A percentile compares a stretch with the other conserved stretches of the same genome.
These are phyloP conservation scores for Schrenkiella parvula DNA, from an alignment of 345 rosid species.

Conservation along the genomic window DNA sequence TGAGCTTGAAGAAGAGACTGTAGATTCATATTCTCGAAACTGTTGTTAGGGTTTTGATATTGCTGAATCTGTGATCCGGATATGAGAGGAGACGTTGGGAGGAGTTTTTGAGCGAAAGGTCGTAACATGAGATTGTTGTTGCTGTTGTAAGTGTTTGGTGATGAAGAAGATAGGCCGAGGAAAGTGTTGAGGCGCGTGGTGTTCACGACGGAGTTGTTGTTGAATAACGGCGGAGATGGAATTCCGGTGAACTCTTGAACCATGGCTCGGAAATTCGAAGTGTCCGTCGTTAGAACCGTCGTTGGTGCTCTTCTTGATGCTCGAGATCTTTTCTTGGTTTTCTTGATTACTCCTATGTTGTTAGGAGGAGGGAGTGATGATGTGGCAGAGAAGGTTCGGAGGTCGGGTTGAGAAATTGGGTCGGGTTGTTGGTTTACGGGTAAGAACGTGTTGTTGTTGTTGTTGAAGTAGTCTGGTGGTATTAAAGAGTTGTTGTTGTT, in stretches of 20 bases:
- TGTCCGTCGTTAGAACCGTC: slow-evolving; percentile 84
- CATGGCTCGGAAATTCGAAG: slow-evolving; percentile 91
- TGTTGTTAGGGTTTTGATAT: slow-evolving; percentile 25
- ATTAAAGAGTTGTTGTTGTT: slow-evolving; percentile 37
- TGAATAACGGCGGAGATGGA: slow-evolving; percentile 74
- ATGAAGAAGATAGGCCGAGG: slow-evolving; percentile 49
- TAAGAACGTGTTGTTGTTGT: slow-evolving; percentile 52
- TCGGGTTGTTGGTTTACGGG: slow-evolving; percentile 51
- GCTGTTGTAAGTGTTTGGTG: slow-evolving; percentile 38
- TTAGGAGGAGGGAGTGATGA: slow-evolving; percentile 36
- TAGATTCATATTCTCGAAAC: slow-evolving; percentile 49
- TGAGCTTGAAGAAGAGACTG: slow-evolving; percentile 60
- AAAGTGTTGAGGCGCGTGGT: slow-evolving; percentile 56
- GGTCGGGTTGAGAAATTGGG: slow-evolving; percentile 41
- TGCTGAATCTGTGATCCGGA: slow-evolving; percentile 27
- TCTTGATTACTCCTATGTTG: slow-evolving; percentile 35
- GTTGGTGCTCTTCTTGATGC: slow-evolving; percentile 96
- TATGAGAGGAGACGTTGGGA: slow-evolving; percentile 33
- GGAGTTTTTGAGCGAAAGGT: slow-evolving; percentile 51
- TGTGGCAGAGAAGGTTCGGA: slow-evolving; percentile 43
- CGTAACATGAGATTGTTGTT: slow-evolving; percentile 46
- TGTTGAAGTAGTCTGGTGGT: slow-evolving; percentile 55
- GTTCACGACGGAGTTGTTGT: slow-evolving; percentile 53
- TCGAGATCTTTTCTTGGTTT: slow-evolving; percentile 83
- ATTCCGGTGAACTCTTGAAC: slow-evolving; percentile 98